A percentile compares a stretch with the other conserved stretches of the same genome.
Conservation (phyloP, 1,139 yeast genomes). For the Geotrichum cucujoidarum region DNA sequence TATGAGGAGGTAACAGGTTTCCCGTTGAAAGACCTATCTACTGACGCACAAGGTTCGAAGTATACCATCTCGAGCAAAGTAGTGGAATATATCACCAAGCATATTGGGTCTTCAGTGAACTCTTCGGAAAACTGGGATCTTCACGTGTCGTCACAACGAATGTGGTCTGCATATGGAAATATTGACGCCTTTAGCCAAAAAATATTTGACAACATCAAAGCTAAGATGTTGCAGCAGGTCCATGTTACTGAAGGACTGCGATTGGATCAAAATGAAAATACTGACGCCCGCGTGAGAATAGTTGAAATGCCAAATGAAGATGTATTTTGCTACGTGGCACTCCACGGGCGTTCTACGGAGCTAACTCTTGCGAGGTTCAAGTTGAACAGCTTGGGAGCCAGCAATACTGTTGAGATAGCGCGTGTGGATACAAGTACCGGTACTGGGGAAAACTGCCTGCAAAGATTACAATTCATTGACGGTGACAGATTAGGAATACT, state of each 20-base stretch:
- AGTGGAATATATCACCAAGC: constrained; percentile 24
- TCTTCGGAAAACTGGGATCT: constrained; percentile 8
- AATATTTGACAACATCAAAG: constrained; percentile 19
- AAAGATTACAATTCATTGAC: constrained; percentile 9
- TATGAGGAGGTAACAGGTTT: constrained; percentile 26
- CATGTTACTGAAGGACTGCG: constrained; percentile 1
- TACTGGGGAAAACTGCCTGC: not conserved
- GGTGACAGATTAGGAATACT: constrained; percentile 3
- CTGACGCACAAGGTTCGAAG: constrained; percentile 23
- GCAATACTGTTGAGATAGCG: constrained; percentile 1
- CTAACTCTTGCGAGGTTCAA: constrained; percentile 3
- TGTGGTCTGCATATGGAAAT: not conserved
- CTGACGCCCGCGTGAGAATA: constrained; percentile 1
- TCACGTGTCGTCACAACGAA: constrained; percentile 1
- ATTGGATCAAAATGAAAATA: not conserved
- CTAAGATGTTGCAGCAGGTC: constrained; percentile 20
- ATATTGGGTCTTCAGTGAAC: constrained; percentile 15
- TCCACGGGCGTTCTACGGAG: not conserved
- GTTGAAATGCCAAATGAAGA: constrained; percentile 1
- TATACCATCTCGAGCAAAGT: constrained; percentile 26
- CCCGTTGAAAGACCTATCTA: constrained; percentile 18
- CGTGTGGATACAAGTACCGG: constrained; percentile 9
- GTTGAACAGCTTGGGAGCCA: not conserved
- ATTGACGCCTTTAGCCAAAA: constrained; percentile 1
- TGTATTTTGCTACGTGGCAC: constrained; percentile 6